Base-by-base conservation (phyloP, 2,329 filamentous ascomycete genomes). In the Aspergillus neotritici region DNA sequence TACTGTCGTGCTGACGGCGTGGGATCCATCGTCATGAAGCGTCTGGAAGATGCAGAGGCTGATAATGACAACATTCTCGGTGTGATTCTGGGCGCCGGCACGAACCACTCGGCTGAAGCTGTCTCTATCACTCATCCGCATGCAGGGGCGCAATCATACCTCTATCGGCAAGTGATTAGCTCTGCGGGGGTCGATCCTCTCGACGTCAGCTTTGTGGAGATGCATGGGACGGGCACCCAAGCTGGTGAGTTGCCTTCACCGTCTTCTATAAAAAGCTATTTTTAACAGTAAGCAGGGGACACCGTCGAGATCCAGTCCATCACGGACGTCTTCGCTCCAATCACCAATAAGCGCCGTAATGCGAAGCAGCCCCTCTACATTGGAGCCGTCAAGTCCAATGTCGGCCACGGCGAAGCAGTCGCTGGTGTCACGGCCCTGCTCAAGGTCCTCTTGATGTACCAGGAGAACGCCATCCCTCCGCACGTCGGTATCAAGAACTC, bases 401-500 rank as follows among this genome's bases (percentile, higher is more conserved):
- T 68, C 7, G 65, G 61, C 75, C 31, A 80, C 73, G n/a, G 75
- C 72, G n/a, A 67, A 35, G 53, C 61, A 2, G 65, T 38, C 1
- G 56, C 63, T 1, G 65, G 64, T 9, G 49, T 62, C 1, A 53
- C 55, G 4, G 50, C 60, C 1, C 65, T 86, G 3, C 69, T 80
- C 56, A 86, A 86, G 61, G 76, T 82, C 0, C 62, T 86, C 3
- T 56, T 84, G 54, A 84, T 83, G 78, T 62, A 83, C 36, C 72
- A 82, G 62, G 77, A 84, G 53, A 76, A 75, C 40, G 60, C 65
- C 3, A 85, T 86, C 25, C 81, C 82, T 0, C 80, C 78, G 0
- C 83, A 87, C 48, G 70, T 78, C 6, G 83, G 83, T 6, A 84
- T 87, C 65, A 85, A 85, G 42, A 64, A 51, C n/a, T 38, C 49